A percentile compares a stretch with the other conserved stretches of the same genome.
phyloP scores from a whole-genome alignment of 2,329 filamentous ascomycete genomes.

The Monosporascus sp. region DNA sequence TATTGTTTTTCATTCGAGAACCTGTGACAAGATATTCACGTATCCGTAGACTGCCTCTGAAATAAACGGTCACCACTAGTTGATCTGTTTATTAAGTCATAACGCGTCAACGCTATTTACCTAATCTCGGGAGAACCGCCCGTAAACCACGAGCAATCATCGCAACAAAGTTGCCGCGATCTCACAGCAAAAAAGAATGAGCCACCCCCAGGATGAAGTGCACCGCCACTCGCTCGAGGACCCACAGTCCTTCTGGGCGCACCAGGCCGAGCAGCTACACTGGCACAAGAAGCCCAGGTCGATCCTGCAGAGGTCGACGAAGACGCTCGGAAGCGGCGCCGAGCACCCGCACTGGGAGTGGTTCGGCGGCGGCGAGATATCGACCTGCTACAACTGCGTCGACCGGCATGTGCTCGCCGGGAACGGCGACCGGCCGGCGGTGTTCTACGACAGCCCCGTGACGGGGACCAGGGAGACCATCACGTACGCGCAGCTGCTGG shows the following conservation, averaged over 20 bases:
- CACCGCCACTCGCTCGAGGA: constrained; percentile 57
- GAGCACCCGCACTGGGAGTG: constrained; percentile 77
- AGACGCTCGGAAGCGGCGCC: constrained; percentile 57
- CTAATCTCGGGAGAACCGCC: not conserved
- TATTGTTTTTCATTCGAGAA: no score
- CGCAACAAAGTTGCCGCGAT: no score
- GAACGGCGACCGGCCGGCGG: constrained; percentile 67
- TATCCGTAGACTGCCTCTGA: no score
- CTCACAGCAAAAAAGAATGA: constrained; percentile 14
- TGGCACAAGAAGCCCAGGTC: constrained; percentile 74
- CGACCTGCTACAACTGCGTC: constrained; percentile 86
- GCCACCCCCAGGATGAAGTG: constrained; percentile 46
- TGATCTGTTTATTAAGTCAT: no score
- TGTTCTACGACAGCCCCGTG: constrained; percentile 86
- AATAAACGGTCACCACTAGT: no score
- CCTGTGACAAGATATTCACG: no score
- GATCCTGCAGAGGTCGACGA: constrained; percentile 55
- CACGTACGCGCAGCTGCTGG: constrained; percentile 70
- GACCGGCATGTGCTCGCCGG: constrained; percentile 82
- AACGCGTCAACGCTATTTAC: not conserved
- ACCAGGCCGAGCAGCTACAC: constrained; percentile 67
- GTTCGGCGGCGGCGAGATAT: constrained; percentile 86
- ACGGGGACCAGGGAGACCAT: constrained; percentile 65
- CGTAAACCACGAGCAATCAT: not conserved
- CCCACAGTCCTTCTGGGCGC: constrained; percentile 69